These are phyloP conservation scores for Arthrobotrys sinensis DNA, from an alignment of 2,329 filamentous ascomycete species.

Conservation along the genomic window DNA sequence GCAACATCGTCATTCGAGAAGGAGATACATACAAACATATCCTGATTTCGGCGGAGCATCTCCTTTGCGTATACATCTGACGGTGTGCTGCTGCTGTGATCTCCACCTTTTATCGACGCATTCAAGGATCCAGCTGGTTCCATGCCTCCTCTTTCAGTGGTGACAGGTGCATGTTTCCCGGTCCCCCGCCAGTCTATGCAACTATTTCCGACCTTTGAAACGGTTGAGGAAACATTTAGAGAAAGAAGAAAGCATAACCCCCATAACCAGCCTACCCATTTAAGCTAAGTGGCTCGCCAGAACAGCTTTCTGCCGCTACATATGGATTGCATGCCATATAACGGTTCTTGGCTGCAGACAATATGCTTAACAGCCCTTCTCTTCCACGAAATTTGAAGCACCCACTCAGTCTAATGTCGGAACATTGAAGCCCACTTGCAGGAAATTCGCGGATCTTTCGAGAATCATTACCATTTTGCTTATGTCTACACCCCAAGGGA, in stretches of 20 bases:
- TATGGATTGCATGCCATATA: constrained; percentile 61
- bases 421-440: constrained; percentile 32
- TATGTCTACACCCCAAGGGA: not conserved
- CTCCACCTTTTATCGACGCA: constrained; percentile 52
- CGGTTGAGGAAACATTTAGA: constrained; percentile 61
- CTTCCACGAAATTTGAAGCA: constrained; percentile 40
- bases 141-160: constrained; percentile 45
- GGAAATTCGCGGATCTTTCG: constrained; percentile 54
- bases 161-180: constrained; percentile 61
- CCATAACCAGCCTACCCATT: constrained; percentile 44
- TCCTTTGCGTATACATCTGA: constrained; percentile 12
- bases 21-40: constrained; percentile 19
- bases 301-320: constrained; percentile 53
- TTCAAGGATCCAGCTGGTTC: constrained; percentile 56
- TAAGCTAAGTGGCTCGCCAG: constrained; percentile 55
- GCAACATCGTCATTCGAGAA: constrained; percentile 3
- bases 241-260: constrained; percentile 55
- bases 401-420: constrained; percentile 34
- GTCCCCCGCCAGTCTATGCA: constrained; percentile 60
- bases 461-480: constrained; percentile 48
- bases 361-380: constrained; percentile 41
- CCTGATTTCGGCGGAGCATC: constrained; percentile 46
- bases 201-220: constrained; percentile 57
- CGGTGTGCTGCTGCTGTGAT: constrained; percentile 35
- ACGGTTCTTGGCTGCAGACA: constrained; percentile 61